These are phyloP conservation scores for Panus rudis DNA, from an alignment of 768 basidiomycete species.

Conservation along the genomic window DNA sequence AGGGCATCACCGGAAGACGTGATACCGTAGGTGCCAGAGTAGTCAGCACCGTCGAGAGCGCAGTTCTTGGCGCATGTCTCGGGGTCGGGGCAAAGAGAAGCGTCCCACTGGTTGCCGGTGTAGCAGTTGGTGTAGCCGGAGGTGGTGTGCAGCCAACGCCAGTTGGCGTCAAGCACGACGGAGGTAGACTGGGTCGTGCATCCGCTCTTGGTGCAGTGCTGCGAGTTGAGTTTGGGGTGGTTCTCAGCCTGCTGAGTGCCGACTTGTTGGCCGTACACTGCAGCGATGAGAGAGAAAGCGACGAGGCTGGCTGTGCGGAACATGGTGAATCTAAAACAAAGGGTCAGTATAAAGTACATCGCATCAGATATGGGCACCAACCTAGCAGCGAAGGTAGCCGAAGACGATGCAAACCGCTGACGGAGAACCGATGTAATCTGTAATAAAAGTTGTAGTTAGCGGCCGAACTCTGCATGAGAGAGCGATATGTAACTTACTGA, in stretches of 20 bases:
- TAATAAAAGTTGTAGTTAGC: too few species aligned
- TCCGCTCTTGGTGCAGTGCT: slow-evolving; percentile 39
- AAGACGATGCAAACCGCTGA: too few species aligned
- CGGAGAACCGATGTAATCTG: too few species aligned
- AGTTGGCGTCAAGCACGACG: slow-evolving; percentile 41
- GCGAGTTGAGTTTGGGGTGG: slow-evolving; percentile 39
- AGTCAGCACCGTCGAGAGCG: slow-evolving; percentile 28
- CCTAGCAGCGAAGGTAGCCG: too few species aligned
- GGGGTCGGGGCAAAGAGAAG: slow-evolving; percentile 25
- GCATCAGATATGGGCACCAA: too few species aligned
- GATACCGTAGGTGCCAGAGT: slow-evolving; percentile 43
- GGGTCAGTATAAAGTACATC: too few species aligned
- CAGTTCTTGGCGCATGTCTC: slow-evolving; percentile 27
- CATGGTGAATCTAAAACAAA: too few species aligned
- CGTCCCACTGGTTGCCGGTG: slow-evolving; percentile 29
- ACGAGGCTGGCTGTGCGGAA: slow-evolving; percentile 24
- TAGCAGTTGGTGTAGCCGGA: slow-evolving; percentile 29
- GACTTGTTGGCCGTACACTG: slow-evolving; percentile 41
- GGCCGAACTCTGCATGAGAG: too few species aligned
- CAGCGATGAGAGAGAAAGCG: slow-evolving; percentile 25
- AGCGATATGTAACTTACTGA: too few species aligned
- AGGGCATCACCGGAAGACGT: slow-evolving; percentile 38
- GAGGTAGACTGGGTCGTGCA: slow-evolving; percentile 25
- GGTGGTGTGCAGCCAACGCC: slow-evolving; percentile 32
- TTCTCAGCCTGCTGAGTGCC: slow-evolving; percentile 41